phyloP scores from a whole-genome alignment of 495 filamentous ascomycete genomes.

The Penicillium simplicissimum region DNA sequence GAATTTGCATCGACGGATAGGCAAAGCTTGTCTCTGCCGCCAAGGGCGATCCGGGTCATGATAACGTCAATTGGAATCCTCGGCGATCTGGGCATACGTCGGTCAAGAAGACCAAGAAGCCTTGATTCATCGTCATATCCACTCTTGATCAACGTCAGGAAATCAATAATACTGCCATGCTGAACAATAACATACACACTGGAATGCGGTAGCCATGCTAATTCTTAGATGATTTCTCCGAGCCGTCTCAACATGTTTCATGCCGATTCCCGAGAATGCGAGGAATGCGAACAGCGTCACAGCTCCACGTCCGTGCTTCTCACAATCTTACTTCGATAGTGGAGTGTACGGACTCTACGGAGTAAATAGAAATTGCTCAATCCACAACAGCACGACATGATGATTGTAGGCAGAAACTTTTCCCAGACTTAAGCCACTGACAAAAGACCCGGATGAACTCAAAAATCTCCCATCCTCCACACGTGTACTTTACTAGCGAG shows the following conservation, averaged over 20 bases:
- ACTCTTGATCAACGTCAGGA: not conserved
- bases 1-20: not conserved
- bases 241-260: not conserved
- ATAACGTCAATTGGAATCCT: conserved; percentile 10
- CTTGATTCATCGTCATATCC: conserved; percentile 6
- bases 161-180: not conserved
- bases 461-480: not conserved
- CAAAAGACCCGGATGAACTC: not conserved
- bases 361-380: too few species aligned
- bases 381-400: too few species aligned
- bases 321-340: not conserved
- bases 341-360: too few species aligned
- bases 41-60: conserved; percentile 15
- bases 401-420: not conserved
- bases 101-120: conserved; percentile 3
- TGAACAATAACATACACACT: not conserved
- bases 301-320: not conserved
- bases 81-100: conserved; percentile 3
- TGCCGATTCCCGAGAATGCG: conserved; percentile 3
- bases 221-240: not conserved
- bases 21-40: conserved; percentile 16
- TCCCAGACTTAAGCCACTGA: not conserved
- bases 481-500: not conserved
- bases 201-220: not conserved
- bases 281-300: conserved; percentile 1